Base-by-base conservation (phyloP, 2,329 filamentous ascomycete genomes). In the Fusarium solani-melongenae region DNA sequence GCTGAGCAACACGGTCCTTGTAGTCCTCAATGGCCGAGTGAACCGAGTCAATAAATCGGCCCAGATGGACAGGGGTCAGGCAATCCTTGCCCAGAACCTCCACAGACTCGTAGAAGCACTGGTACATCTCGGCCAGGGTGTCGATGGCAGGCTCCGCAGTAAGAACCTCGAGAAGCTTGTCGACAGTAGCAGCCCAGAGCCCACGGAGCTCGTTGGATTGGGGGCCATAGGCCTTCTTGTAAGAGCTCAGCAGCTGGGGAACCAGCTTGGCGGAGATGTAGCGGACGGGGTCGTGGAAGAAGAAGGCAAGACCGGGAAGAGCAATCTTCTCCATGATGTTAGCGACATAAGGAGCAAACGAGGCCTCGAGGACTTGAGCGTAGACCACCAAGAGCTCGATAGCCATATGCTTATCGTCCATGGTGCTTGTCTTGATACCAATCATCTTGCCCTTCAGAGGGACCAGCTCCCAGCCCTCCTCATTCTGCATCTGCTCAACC, bases 331-430 rank as follows among this genome's bases (percentile, higher is more conserved):
- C 94, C 93, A 98, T 96, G 67, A 98, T 97, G 69, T 97, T 92
- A 51, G 92, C 88, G 61, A 98, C 96, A 75, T 97, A 98, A 2
- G 94, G 94, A 62, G 96, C 95, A 81, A 99, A 99, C 33, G 93
- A 91, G 24, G 89, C 94, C 81, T 98, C 94, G n/a, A 99, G 89
- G 29, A 98, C 95, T 81, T 98, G 95, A 2, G 96, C 96, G 80
- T 99, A 99, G 71, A 99, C 96, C 55, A 97, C 95, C 69, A 99
- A 93, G 62, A 99, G 91, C 84, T 99, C 96, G 74, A 99, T 98
- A n/a, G 96, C 96, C 90, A 98, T 98, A 83, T 98, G 95, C 87
- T 99, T 99, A 84, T 99, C 96, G 78, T 99, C 96, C 82, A 99
- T 92, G 11, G 93, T 94, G 82, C 94, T 98, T 9, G 96, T 99